A percentile compares a stretch with the other conserved stretches of the same genome.
phyloP scores from a whole-genome alignment of 176 grass and related monocot genomes.

The Juncus inflexus region DNA sequence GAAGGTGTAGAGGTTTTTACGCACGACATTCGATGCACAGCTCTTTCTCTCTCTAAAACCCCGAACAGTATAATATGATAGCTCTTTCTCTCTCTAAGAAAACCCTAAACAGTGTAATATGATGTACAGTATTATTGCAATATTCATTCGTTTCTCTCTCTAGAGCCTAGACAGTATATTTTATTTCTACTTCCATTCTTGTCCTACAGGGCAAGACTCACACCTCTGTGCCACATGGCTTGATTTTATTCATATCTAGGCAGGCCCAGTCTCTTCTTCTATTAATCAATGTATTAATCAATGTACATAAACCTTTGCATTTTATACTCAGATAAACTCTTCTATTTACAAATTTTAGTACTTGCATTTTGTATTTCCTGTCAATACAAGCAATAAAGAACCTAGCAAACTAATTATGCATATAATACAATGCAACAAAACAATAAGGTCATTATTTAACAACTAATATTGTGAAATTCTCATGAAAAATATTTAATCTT shows the following conservation, averaged over 20 bases:
- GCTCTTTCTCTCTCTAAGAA: conserved; percentile 5
- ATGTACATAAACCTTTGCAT: conserved; percentile 8
- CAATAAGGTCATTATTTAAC: neutral
- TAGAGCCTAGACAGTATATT: conserved; percentile 1
- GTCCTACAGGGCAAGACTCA: conserved; percentile 27
- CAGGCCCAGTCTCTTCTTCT: conserved; percentile 1
- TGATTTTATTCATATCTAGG: neutral
- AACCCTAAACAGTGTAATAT: neutral
- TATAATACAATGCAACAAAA: neutral
- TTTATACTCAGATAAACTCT: conserved; percentile 9
- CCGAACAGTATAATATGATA: neutral
- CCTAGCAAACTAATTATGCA: too few species aligned
- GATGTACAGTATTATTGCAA: too few species aligned
- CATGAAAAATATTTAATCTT: too few species aligned
- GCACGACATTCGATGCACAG: conserved; percentile 15
- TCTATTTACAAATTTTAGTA: conserved; percentile 3
- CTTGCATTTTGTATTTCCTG: neutral
- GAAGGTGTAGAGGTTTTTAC: conserved; percentile 4
- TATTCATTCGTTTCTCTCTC: neutral
- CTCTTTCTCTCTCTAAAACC: conserved; percentile 12
- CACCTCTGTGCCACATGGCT: conserved; percentile 28
- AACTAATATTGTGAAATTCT: neutral
- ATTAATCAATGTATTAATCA: conserved; percentile 7
- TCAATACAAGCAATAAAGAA: too few species aligned
- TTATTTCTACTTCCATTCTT: conserved; percentile 10